A percentile compares a stretch with the other conserved stretches of the same genome.
These are phyloP conservation scores for Rhodotorula toruloides DNA, from an alignment of 768 basidiomycete genomes.

Conservation along the genomic window DNA sequence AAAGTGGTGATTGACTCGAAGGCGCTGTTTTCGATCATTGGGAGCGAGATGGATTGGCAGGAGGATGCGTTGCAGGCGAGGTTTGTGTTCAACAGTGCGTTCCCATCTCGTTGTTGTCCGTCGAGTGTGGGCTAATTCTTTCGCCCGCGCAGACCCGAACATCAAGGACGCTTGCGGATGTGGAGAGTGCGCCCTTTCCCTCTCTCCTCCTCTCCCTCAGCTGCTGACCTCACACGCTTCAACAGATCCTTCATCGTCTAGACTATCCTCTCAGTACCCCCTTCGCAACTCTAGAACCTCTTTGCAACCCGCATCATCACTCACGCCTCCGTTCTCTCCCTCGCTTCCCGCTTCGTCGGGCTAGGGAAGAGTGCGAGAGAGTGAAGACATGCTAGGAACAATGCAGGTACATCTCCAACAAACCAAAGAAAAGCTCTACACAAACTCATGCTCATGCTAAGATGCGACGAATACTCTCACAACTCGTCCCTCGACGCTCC, in stretches of 20 bases:
- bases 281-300: neutral
- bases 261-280: neutral
- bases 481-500: neutral
- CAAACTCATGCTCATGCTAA: neutral
- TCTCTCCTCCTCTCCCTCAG: neutral
- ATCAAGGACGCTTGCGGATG: slow-evolving; percentile 92
- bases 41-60: slow-evolving; percentile 98
- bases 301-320: too few species aligned
- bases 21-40: slow-evolving; percentile 94
- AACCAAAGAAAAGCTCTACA: neutral
- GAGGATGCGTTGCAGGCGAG: slow-evolving; percentile 75
- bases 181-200: slow-evolving; percentile 59
- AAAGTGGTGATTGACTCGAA: slow-evolving; percentile 91
- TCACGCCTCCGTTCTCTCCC: too few species aligned
- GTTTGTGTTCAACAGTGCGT: slow-evolving; percentile 48
- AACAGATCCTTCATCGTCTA: slow-evolving; percentile 21
- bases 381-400: too few species aligned
- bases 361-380: too few species aligned
- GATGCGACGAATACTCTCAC: neutral
- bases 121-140: slow-evolving; percentile 78
- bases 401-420: neutral
- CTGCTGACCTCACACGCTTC: neutral
- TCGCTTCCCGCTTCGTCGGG: too few species aligned
- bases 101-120: slow-evolving; percentile 47
- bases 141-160: slow-evolving; percentile 79